Conservation (phyloP, 495 filamentous ascomycete genomes). For the Xylaria longipes region DNA sequence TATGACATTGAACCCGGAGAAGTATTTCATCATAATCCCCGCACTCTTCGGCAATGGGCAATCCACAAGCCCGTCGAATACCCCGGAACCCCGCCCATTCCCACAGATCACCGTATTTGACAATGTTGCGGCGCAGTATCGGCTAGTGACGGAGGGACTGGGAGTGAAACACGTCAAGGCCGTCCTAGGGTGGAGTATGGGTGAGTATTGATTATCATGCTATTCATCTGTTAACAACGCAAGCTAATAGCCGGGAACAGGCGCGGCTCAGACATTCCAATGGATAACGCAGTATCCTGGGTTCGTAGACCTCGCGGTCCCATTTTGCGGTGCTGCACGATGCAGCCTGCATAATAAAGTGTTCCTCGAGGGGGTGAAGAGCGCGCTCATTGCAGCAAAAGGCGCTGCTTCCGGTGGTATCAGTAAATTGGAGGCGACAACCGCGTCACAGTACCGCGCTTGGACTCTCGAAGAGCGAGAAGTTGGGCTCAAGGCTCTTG, state of each 20-base stretch:
- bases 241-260: constrained; percentile 13
- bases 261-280: constrained; percentile 46
- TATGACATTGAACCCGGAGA: constrained; percentile 63
- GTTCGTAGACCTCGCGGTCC: constrained; percentile 69
- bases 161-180: constrained; percentile 66
- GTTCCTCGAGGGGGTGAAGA: constrained; percentile 75
- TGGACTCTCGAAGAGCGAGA: constrained; percentile 64
- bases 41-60: constrained; percentile 78
- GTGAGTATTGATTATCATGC: constrained; percentile 30
- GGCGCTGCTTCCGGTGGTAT: constrained; percentile 57
- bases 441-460: constrained; percentile 40
- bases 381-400: constrained; percentile 67
- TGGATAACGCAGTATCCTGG: constrained; percentile 77
- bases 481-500: constrained; percentile 72
- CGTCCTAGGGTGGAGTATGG: constrained; percentile 76
- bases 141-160: constrained; percentile 67
- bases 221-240: background rate
- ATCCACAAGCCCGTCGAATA: constrained; percentile 71
- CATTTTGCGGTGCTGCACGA: constrained; percentile 72
- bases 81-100: constrained; percentile 56
- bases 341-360: constrained; percentile 75
- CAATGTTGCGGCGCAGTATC: constrained; percentile 72
- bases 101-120: constrained; percentile 70
- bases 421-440: constrained; percentile 39
- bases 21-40: constrained; percentile 73